A percentile compares a stretch with the other conserved stretches of the same genome.
phyloP scores from a whole-genome alignment of 106 monocot genomes.

The Cymbidium sinense region DNA sequence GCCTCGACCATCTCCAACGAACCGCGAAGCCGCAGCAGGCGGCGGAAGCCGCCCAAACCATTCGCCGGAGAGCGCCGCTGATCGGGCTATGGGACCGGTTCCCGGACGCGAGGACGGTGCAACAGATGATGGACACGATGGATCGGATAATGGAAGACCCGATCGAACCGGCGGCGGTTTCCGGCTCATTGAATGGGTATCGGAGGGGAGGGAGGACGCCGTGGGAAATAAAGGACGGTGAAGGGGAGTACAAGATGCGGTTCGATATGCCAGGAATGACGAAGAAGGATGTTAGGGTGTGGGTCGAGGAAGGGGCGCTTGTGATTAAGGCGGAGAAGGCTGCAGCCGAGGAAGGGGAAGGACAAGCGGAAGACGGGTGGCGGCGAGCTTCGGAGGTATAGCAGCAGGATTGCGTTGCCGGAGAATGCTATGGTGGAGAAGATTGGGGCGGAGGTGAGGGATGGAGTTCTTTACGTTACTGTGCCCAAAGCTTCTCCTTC shows the following conservation, averaged over 20 bases:
- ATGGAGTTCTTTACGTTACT: slow-evolving; percentile 56
- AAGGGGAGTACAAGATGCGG: slow-evolving; percentile 48
- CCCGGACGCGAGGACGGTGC: slow-evolving; percentile 44
- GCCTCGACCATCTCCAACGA: slow-evolving; percentile 24
- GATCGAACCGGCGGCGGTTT: background rate
- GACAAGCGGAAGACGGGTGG: background rate
- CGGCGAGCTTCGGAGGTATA: slow-evolving; percentile 29
- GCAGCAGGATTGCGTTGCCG: slow-evolving; percentile 47
- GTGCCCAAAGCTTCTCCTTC: slow-evolving; percentile 31
- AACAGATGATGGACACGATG: slow-evolving; percentile 73
- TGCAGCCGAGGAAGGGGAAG: background rate
- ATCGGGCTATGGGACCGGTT: slow-evolving; percentile 54
- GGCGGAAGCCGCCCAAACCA: slow-evolving; percentile 4
- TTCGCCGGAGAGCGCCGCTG: slow-evolving; percentile 4
- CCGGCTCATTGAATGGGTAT: slow-evolving; percentile 4
- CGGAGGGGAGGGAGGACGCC: slow-evolving; percentile 52
- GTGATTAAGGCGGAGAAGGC: slow-evolving; percentile 55
- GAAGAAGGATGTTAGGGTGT: slow-evolving; percentile 41
- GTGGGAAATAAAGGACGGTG: slow-evolving; percentile 63
- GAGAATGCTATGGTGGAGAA: slow-evolving; percentile 44
- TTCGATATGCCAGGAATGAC: slow-evolving; percentile 70
- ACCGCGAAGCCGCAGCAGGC: slow-evolving; percentile 11
- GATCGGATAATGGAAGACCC: slow-evolving; percentile 58
- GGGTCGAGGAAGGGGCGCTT: slow-evolving; percentile 52
- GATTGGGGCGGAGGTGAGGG: slow-evolving; percentile 57